A percentile compares a stretch with the other conserved stretches of the same genome.
Conservation (phyloP, 2,329 filamentous ascomycete genomes). For the Arthrobotrys conoides region DNA sequence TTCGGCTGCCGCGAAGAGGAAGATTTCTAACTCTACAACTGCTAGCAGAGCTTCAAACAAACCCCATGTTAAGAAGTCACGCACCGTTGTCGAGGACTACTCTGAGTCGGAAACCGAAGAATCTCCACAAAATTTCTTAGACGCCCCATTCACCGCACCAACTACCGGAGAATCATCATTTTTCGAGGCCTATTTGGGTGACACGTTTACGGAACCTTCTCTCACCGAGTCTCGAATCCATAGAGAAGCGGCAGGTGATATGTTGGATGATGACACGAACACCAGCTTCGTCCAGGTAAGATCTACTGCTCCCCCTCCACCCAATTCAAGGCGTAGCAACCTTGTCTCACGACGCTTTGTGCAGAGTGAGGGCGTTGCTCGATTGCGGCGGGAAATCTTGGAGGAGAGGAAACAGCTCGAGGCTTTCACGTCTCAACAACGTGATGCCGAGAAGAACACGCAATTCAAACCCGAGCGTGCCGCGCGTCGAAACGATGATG, state of each 20-base stretch:
- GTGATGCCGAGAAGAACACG: conserved; percentile 33
- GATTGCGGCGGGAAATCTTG: conserved; percentile 38
- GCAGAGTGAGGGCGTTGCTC: conserved; percentile 51
- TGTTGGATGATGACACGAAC: conserved; percentile 45
- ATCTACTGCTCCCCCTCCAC: conserved; percentile 10
- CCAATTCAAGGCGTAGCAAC: conserved; percentile 14
- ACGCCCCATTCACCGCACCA: conserved; percentile 10
- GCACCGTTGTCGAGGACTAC: conserved; percentile 46
- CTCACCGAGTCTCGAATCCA: conserved; percentile 46
- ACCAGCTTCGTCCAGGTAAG: conserved; percentile 56
- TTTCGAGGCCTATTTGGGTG: conserved; percentile 43
- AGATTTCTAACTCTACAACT: conserved; percentile 49
- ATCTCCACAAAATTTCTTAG: not conserved
- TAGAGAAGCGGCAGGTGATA: conserved; percentile 44
- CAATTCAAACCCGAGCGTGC: conserved; percentile 38
- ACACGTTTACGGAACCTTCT: conserved; percentile 51
- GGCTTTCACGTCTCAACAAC: conserved; percentile 25
- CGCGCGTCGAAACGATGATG: conserved; percentile 30
- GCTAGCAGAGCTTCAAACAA: conserved; percentile 40
- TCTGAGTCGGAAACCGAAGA: conserved; percentile 37
- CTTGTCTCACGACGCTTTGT: conserved; percentile 33
- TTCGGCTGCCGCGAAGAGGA: conserved; percentile 43
- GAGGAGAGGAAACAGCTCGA: conserved; percentile 42
- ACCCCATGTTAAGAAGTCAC: conserved; percentile 56
- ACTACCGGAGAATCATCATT: conserved; percentile 27